Percentiles rank a stretch among this genome's conserved stretches.
These are phyloP conservation scores for Pythium phragmitis DNA, from an alignment of 352 stramenopile genomes.

Conservation along the genomic window DNA sequence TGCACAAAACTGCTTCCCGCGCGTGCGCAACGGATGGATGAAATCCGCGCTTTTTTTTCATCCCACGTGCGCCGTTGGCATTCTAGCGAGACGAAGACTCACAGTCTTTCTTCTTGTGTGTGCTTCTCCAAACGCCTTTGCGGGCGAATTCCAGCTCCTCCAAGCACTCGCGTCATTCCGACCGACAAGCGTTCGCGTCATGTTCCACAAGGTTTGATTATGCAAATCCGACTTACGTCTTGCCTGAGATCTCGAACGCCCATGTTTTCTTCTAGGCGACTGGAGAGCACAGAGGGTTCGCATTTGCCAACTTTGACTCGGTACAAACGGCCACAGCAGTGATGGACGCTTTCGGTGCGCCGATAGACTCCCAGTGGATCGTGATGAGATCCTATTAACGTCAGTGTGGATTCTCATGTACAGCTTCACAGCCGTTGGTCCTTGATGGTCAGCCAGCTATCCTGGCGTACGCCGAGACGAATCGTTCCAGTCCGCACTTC, in stretches of 20 bases:
- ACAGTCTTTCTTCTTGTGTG: constrained; percentile 27
- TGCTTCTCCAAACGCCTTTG: constrained; percentile 3
- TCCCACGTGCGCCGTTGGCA: not conserved
- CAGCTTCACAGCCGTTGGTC: constrained; percentile 53
- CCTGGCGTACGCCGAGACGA: constrained; percentile 21
- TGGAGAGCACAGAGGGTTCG: constrained; percentile 70
- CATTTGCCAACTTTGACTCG: constrained; percentile 72
- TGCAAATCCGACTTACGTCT: not conserved
- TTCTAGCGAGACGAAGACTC: constrained; percentile 26
- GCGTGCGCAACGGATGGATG: not conserved
- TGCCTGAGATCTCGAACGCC: not conserved
- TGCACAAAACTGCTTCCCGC: not conserved
- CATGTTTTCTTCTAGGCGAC: constrained; percentile 34
- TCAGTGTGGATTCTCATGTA: not conserved
- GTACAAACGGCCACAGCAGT: constrained; percentile 53
- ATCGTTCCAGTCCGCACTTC: constrained; percentile 14
- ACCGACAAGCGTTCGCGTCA: constrained; percentile 46
- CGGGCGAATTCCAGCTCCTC: constrained; percentile 46
- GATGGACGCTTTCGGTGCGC: constrained; percentile 58
- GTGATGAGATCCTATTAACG: not conserved
- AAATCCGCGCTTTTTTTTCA: too few species aligned
- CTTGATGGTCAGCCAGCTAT: constrained; percentile 44
- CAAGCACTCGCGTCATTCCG: constrained; percentile 46
- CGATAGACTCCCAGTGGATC: not conserved
- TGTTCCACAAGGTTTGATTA: constrained; percentile 64